Base-by-base conservation (phyloP, 2,329 filamentous ascomycete genomes). In the Exophiala bonariae region DNA sequence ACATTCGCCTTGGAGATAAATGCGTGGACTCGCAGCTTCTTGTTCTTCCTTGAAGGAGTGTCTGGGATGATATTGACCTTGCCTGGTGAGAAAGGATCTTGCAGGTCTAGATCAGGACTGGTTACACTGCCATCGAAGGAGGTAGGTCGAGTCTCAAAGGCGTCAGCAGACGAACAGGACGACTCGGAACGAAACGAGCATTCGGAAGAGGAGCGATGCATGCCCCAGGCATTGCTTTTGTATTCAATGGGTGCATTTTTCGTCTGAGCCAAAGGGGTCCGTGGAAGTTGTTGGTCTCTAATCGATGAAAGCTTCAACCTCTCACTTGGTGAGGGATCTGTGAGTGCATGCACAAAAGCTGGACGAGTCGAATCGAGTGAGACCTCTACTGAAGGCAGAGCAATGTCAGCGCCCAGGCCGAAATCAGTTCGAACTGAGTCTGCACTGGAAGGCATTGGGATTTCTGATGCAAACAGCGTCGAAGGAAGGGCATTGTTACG, bases 111-210 rank as follows among this genome's bases (percentile, higher is more conserved):
- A 52, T 83, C 80, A 4, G 77, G 77, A 59, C 80, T 83, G 2
- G 80, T 79, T 61, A 78, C 82, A 60, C 79, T 82, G 48, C 77
- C 79, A 47, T 78, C 74, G 57, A 79, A 66, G 5, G 80, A 81
- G n/a, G 56, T 60, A 13, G 73, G 73, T 49, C 75, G 75, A 2
- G 79, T 81, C 13, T 72, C 69, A 40, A 75, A 73, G 17, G 79
- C 83, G 56, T 76, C 78, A 40, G 73, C 72, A 0, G 82, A 84
- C 10, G 80, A 82, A 14, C 78, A 64, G 2, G 82, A 85, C 1
- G 82, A 85, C 60, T 85, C 78, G 2, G 81, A 84, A 35, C 77
- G 71, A 46, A 75, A 73, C 2, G 80, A 83, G 57, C 75, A 78
- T 3, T 77, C 73, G 3, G 82, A 84, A 5, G 72, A 71, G 3